Conservation (phyloP, 2,329 filamentous ascomycete species). For the Parascedosporium putredinis region DNA sequence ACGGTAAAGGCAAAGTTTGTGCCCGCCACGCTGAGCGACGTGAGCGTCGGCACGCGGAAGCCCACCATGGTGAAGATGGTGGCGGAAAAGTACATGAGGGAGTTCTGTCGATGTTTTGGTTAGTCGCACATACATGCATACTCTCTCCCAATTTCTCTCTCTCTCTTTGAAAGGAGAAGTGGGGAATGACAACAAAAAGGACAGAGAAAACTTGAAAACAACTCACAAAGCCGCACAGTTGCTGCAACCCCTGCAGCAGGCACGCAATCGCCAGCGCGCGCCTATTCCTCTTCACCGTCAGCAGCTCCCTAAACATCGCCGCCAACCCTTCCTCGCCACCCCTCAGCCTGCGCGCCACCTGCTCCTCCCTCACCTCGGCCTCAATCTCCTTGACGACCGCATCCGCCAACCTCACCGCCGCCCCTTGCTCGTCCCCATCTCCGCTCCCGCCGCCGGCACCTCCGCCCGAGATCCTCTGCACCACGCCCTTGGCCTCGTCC, state of each 20-base stretch:
- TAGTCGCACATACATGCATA: too few species aligned
- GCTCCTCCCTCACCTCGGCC: constrained; percentile 62
- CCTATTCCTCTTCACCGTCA: constrained; percentile 51
- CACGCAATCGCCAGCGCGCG: constrained; percentile 77
- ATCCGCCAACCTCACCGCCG: constrained; percentile 39
- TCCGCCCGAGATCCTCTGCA: constrained; percentile 53
- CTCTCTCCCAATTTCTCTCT: too few species aligned
- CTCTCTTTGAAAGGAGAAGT: neutral
- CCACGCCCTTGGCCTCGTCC: constrained; percentile 51
- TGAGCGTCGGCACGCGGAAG: constrained; percentile 69
- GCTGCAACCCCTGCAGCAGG: constrained; percentile 76
- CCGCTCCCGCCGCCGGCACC: too few species aligned
- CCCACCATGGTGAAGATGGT: constrained; percentile 71
- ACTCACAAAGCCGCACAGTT: constrained; percentile 74
- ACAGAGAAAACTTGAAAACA: constrained; percentile 13
- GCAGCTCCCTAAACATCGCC: constrained; percentile 36
- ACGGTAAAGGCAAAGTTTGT: constrained; percentile 77
- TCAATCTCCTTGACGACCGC: constrained; percentile 59
- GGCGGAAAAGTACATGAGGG: constrained; percentile 83
- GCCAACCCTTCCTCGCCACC: constrained; percentile 12
- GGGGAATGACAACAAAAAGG: neutral
- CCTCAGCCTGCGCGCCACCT: constrained; percentile 33
- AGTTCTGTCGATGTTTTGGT: constrained; percentile 47
- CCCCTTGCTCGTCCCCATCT: too few species aligned
- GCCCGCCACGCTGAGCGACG: constrained; percentile 67